Percentiles rank a stretch among this genome's conserved stretches.
Conservation (phyloP, 495 filamentous ascomycete species). For the Tuber indicum region DNA sequence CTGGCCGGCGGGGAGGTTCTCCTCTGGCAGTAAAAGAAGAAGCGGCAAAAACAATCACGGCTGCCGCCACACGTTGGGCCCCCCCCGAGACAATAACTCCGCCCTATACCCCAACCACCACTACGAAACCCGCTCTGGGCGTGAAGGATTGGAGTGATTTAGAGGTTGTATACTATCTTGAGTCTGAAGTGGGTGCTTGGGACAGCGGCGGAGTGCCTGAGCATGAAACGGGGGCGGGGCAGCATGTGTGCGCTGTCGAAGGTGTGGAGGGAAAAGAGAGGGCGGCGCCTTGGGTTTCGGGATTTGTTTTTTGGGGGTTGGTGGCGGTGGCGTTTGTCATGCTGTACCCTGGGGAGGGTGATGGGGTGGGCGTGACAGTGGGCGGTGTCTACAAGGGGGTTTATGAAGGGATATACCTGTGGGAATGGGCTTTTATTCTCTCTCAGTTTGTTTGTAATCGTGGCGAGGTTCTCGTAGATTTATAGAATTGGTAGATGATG, state of each 20-base stretch:
- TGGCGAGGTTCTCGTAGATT: background rate
- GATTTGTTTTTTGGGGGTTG: background rate
- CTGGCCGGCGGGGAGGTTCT: background rate
- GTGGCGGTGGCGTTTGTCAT: background rate
- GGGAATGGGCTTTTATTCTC: background rate
- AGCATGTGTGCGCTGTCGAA: background rate
- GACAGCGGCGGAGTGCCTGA: background rate
- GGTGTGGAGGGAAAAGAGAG: background rate
- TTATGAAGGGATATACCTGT: background rate
- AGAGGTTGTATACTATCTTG: background rate
- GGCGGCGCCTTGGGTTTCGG: background rate
- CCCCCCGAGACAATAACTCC: background rate
- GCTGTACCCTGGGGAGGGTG: background rate
- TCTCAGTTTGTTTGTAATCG: background rate
- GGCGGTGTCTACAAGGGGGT: background rate
- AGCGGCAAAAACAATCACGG: background rate
- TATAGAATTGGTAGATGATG: background rate
- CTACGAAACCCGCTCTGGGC: background rate
- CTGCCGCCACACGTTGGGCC: background rate
- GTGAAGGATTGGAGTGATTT: background rate
- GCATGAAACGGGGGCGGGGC: background rate
- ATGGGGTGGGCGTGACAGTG: background rate
- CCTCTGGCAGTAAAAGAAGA: background rate
- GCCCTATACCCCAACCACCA: background rate
- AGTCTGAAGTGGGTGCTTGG: background rate